Base-by-base conservation (phyloP, 202 grass and related monocot genomes). In the Brachypodium distachyon region DNA sequence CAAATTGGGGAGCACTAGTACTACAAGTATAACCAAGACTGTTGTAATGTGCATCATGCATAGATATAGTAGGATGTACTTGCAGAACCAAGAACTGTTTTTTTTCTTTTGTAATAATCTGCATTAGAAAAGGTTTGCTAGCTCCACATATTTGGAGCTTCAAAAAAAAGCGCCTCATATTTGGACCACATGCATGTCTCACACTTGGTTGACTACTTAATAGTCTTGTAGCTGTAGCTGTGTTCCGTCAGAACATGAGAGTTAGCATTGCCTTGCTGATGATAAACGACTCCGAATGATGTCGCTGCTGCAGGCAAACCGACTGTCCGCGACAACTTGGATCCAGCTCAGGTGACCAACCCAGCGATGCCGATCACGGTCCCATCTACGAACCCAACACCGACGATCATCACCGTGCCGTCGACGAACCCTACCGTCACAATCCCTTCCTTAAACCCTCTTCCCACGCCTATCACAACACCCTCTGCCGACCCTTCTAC, bases 401-500 rank as follows among this genome's bases (percentile, higher is more conserved):
- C 91, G 19, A 72, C 74, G 9, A 82, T 93, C 25, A 87, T 93
- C 47, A 93, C 87, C 2, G 91, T 93, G 42, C 91, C 91, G 33
- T 90, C 87, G 65, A 88, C 87, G 4, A 90, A 86, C 64, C 91
- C 91, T 19, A 86, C 91, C 65, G 52, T 93, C 71, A 85, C 85
- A 31, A 70, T 90, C 76, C 85, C 91, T 82, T 89, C 91, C 17
- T 65, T 87, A 83, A 88, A 90, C 70, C 86, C 87, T 82, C 32
- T 89, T 13, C 83, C 87, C 73, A 89, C 87, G 41, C 91, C 87
- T 12, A 83, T 93, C 78, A 76, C 73, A 44, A 37, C 58, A 7
- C 84, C 83, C 47, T 72, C 77, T 77, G 82, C 59, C 6, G 67
- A 86, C 51, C 83, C 81, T 77, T 37, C 72, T 7, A 76, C 43